Evolutionary conservation across 352 stramenopile species (phyloP), one percentile per base, ranked within the genome.

Genomic region (Phytophthora podocarpi): DNA sequence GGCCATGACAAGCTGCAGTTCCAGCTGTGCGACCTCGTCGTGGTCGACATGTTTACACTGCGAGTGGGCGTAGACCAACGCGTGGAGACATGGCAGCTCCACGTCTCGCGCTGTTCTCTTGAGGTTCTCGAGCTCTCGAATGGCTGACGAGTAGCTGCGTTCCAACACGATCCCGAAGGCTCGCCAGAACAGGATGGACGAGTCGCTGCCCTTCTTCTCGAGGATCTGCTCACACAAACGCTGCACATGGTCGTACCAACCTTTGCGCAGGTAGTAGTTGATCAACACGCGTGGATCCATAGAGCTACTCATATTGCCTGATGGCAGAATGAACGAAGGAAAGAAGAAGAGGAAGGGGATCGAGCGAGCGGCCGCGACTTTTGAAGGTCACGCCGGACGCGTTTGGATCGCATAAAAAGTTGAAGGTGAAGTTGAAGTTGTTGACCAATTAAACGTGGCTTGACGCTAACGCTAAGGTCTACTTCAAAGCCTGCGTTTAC

Each of bases 241-340:
- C 67, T 96, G 84, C 6, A 94, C 80, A 59, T 97, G 87, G 54
- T 91, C 72, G 56, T 89, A 95, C 82, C 88, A 95, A 45, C 89
- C 83, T 61, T 95, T 91, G 59, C 89, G 83, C 32, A 93, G 55
- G 67, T 96, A 97, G 64, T 93, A 95, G 64, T 94, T 91, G 73
- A 92, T 91, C 24, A 94, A 66, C 47, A 84, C 85, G 37, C 77
- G 78, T 20, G 78, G 69, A 28, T 93, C 85, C 69, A 89, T 64
- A n/a, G 40, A 31, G 28, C 47, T 60, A 40, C 55, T 59, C 53
- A 65, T 54, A 18, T 3, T 46, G 36, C n/a, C n/a, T n/a, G n/a
- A n/a, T n/a, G n/a, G n/a, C n/a, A n/a, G n/a, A n/a, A n/a, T n/a
- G n/a, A n/a, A n/a, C n/a, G n/a, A n/a, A n/a, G n/a, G n/a, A n/a